Evolutionary conservation across 225 moss, liverwort and hornwort genomes (phyloP), one percentile per base, ranked within the genome.

Genomic region (Physcomitrellopsis africana): DNA sequence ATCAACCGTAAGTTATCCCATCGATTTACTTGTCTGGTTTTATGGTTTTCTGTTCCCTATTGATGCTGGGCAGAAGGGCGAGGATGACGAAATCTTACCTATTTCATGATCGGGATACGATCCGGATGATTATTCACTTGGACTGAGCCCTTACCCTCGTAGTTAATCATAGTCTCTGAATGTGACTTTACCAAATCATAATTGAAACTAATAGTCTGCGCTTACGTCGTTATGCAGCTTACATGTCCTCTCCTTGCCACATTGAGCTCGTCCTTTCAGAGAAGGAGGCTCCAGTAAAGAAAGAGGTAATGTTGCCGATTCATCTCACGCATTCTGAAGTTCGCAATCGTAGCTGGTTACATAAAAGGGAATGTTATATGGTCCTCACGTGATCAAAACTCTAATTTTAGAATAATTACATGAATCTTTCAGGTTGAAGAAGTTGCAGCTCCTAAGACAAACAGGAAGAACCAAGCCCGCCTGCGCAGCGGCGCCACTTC

Each of bases 171-270:
- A 1, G 10, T 0, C 24, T 60, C 22, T 37, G 7, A 37, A 24
- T 24, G 24, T 24, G 24, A 24, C 24, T 24, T 24, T 1, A 24
- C 10, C 20, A 2, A 19, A 49, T 41, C 41, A 0, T 44, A 0
- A 5, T 16, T 47, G 3, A n/a, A 9, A 7, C 10, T 56, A 3
- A 27, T 24, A 5, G 3, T 0, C 22, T 10, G 52, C 8, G 15
- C 47, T 41, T 5, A 3, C 0, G 24, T 32, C 2, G 19, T 24
- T 47, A 24, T 68, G 57, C 76, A 92, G 92, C 92, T 14, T 92
- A 92, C 68, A 92, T 92, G 92, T 92, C 89, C 4, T 92, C 92
- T 4, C 92, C 92, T 4, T 92, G 92, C 63, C 92, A 92, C 61
- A 92, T 92, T 52, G 92, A 92, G 76, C 78, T 92, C 76, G 87